Conservation (phyloP, 2,329 filamentous ascomycete genomes). For the Alternaria triticimaculans region DNA sequence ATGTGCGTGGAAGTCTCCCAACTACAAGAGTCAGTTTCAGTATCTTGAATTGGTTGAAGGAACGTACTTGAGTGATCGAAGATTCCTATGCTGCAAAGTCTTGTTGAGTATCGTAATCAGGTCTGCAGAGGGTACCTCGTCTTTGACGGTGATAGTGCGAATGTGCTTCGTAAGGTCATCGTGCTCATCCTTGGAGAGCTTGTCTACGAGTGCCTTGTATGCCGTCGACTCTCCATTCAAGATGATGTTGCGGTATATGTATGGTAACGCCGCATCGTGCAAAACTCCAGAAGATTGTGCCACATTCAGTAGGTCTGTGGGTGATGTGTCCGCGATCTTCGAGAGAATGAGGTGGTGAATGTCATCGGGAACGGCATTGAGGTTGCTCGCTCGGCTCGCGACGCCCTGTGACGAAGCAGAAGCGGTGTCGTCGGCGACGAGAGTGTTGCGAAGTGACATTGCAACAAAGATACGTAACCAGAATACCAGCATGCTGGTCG, state of each 20-base stretch:
- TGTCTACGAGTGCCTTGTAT: background rate
- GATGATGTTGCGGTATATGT: background rate
- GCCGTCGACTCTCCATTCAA: background rate
- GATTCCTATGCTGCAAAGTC: background rate
- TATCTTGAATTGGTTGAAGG: background rate
- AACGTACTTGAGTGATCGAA: background rate
- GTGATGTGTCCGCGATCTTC: background rate
- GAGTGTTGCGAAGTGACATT: background rate
- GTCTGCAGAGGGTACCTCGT: background rate
- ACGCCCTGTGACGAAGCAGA: background rate
- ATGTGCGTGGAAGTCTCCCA: background rate
- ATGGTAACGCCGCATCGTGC: background rate
- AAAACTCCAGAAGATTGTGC: background rate
- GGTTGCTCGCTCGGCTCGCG: fast-evolving
- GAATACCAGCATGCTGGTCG: too few species aligned
- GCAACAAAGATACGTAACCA: too few species aligned
- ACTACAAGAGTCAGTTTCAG: background rate
- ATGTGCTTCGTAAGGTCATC: background rate
- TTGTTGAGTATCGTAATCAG: background rate
- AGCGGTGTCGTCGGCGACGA: background rate
- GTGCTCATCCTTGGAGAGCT: background rate
- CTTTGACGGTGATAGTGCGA: background rate
- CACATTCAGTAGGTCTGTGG: background rate
- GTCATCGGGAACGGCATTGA: background rate
- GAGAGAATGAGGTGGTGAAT: background rate